These are phyloP conservation scores for Grifola frondosa DNA, from an alignment of 1,284 basidiomycete species.

Conservation along the genomic window DNA sequence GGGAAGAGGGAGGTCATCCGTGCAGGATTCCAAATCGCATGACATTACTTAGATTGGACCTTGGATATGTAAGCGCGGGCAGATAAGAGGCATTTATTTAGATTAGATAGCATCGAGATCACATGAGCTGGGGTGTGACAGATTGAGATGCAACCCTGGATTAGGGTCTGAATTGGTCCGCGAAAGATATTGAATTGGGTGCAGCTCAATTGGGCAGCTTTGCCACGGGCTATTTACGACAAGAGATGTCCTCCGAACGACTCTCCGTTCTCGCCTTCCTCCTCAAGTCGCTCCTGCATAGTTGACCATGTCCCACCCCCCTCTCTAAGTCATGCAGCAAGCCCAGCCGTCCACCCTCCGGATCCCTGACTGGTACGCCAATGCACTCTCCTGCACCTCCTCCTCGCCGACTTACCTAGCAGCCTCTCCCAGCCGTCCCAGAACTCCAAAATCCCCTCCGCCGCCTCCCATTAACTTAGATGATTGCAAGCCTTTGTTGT, in stretches of 20 bases:
- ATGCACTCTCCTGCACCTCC: not conserved
- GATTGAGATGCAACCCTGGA: too few relatives aligned
- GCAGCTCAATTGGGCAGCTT: too few relatives aligned
- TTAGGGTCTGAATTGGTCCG: too few relatives aligned
- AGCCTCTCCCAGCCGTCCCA: slow-evolving; percentile 4
- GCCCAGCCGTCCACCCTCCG: not conserved
- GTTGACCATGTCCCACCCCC: slow-evolving; percentile 57
- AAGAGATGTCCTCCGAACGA: too few relatives aligned
- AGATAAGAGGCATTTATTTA: too few relatives aligned
- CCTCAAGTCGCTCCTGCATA: slow-evolving; percentile 10
- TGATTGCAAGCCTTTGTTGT: slow-evolving; percentile 23
- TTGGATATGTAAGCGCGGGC: too few relatives aligned
- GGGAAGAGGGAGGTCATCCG: too few relatives aligned
- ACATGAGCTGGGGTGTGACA: too few relatives aligned
- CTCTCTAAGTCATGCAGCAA: slow-evolving; percentile 37
- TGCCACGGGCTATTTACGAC: slow-evolving; percentile 10
- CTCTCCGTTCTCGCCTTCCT: slow-evolving; percentile 2
- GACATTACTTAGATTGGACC: too few relatives aligned
- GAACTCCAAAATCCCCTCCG: slow-evolving; percentile 22
- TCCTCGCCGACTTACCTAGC: not conserved
- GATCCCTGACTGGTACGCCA: slow-evolving; percentile 4
- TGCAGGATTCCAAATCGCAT: too few relatives aligned
- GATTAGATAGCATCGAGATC: too few relatives aligned
- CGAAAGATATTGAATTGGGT: too few relatives aligned
- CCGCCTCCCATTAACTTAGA: slow-evolving; percentile 29